Evolutionary conservation across 2,329 filamentous ascomycete genomes (phyloP).

Genomic region (Trichoderma endophyticum): DNA sequence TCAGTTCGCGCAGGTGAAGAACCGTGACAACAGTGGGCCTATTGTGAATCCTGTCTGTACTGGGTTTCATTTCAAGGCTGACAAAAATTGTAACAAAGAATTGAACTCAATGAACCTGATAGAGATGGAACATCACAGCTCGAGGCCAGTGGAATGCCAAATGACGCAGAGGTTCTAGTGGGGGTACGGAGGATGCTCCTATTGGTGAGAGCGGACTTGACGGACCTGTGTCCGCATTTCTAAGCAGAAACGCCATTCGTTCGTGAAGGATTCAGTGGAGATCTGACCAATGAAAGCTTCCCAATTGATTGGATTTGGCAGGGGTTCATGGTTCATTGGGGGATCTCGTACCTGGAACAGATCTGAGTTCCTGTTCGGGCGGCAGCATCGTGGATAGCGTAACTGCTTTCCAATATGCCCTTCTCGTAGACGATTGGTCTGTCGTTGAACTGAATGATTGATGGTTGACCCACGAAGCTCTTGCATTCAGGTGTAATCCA

Average conservation of each 20-base stretch:
- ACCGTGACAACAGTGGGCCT: background rate
- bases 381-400: background rate
- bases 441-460: background rate
- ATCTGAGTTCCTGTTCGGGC: background rate
- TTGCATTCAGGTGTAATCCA: background rate
- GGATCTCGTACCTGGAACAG: background rate
- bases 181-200: background rate
- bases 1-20: background rate
- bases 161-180: background rate
- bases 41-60: background rate
- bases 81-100: background rate
- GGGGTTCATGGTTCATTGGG: background rate
- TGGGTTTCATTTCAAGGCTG: background rate
- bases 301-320: background rate
- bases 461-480: background rate
- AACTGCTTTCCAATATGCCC: background rate
- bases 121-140: background rate
- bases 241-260: background rate
- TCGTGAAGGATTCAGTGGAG: background rate
- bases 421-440: background rate
- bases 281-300: background rate
- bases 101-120: background rate
- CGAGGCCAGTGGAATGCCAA: background rate
- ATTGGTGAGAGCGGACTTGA: slow-evolving; percentile 21
- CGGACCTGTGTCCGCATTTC: slow-evolving; percentile 17